A percentile compares a stretch with the other conserved stretches of the same genome.
phyloP scores from a whole-genome alignment of 176 grass and related monocot genomes.

The Musa beccarii region DNA sequence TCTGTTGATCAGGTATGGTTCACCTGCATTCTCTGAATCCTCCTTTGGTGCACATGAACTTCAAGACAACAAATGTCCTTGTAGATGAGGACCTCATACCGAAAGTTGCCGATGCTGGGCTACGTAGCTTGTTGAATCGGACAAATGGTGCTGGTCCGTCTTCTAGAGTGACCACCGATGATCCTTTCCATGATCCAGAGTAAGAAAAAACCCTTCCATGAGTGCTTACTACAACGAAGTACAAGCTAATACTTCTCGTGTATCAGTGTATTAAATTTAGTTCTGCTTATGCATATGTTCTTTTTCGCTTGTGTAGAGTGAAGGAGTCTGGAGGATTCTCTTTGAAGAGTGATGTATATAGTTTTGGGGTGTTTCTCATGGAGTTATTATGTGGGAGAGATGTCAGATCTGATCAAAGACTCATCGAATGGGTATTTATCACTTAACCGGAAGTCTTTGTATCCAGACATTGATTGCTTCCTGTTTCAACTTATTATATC shows the following conservation, averaged over 20 bases:
- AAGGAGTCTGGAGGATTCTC: conserved; percentile 58
- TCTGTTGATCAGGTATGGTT: conserved; percentile 48
- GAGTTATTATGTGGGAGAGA: conserved; percentile 67
- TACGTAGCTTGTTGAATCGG: conserved; percentile 38
- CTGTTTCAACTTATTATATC: background rate
- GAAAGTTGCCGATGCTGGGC: conserved; percentile 23
- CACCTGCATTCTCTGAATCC: conserved; percentile 81
- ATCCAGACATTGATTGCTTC: background rate
- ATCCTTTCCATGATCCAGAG: conserved; percentile 85
- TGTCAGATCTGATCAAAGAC: conserved; percentile 44
- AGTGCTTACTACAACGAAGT: too few species aligned
- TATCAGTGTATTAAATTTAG: background rate
- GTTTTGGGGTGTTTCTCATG: conserved; percentile 88
- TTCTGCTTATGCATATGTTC: background rate
- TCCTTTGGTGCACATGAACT: conserved; percentile 72
- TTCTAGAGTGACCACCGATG: conserved; percentile 28
- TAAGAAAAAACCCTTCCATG: conserved; percentile 16
- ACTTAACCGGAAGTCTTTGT: background rate
- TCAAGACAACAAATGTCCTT: conserved; percentile 88
- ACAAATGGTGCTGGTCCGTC: conserved; percentile 34
- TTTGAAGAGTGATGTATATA: conserved; percentile 70
- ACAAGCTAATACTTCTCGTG: too few species aligned
- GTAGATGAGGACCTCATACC: conserved; percentile 76
- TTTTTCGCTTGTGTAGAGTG: conserved; percentile 31
- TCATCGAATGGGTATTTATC: conserved; percentile 57